A percentile compares a stretch with the other conserved stretches of the same genome.
Evolutionary conservation across 257 asterid genomes (phyloP).

Genomic region (Scutellaria baicalensis): DNA sequence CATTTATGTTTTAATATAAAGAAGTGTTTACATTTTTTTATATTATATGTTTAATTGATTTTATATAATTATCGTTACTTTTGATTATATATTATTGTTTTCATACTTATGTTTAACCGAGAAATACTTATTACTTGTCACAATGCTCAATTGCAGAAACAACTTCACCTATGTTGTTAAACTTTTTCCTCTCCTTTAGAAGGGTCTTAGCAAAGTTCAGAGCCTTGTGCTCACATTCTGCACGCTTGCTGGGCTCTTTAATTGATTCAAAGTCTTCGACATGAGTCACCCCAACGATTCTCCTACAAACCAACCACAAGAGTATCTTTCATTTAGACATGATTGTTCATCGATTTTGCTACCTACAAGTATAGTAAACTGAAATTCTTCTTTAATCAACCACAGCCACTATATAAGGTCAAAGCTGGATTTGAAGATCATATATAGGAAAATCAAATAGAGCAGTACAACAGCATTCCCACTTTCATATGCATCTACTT

Average conservation of each 20-base stretch:
- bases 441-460: background rate
- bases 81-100: too few relatives aligned
- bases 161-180: conserved; percentile 55
- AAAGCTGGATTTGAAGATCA: background rate
- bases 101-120: too few relatives aligned
- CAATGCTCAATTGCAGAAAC: conserved; percentile 51
- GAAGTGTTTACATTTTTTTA: too few relatives aligned
- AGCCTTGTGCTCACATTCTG: conserved; percentile 83
- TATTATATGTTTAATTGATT: too few relatives aligned
- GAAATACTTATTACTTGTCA: conserved; percentile 12
- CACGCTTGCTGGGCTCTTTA: conserved; percentile 48
- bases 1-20: too few relatives aligned
- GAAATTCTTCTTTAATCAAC: too few relatives aligned
- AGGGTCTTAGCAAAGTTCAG: conserved; percentile 66
- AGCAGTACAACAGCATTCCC: background rate
- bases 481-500: too few relatives aligned
- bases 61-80: too few relatives aligned
- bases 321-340: background rate
- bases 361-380: too few relatives aligned
- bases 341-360: background rate
- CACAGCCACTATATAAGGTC: too few relatives aligned
- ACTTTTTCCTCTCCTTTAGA: conserved; percentile 55
- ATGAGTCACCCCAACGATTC: conserved; percentile 95
- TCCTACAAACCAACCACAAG: conserved; percentile 41
- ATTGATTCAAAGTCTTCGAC: conserved; percentile 94